Conservation (phyloP, 129 eudicot genomes). For the Solidago caesia region DNA sequence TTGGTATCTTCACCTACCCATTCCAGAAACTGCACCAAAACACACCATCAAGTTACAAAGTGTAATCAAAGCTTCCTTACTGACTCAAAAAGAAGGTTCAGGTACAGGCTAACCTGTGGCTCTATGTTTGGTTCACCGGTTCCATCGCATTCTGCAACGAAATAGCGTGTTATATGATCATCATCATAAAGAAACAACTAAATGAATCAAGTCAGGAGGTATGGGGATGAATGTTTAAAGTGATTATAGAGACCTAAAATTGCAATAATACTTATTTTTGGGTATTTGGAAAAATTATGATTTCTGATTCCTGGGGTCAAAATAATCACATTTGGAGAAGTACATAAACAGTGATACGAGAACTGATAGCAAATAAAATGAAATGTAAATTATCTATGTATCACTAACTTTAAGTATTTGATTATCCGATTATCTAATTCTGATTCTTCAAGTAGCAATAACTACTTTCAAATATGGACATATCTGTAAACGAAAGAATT, state of each 20-base stretch:
- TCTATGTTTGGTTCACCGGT: constrained; percentile 93
- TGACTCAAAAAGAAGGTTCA: background rate
- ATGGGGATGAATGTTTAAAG: background rate
- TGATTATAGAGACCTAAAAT: background rate
- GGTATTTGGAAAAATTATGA: background rate
- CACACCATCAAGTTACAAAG: background rate
- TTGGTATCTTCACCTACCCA: constrained; percentile 86
- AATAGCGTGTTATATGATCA: constrained; percentile 22
- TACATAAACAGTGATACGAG: background rate
- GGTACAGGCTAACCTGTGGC: constrained; percentile 61
- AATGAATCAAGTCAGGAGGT: constrained; percentile 4
- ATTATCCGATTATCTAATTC: background rate
- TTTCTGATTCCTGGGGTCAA: background rate
- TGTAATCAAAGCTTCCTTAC: background rate
- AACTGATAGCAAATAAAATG: background rate
- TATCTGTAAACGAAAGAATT: background rate
- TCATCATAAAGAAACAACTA: background rate
- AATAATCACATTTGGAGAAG: background rate
- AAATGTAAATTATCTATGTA: background rate
- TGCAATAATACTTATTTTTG: background rate
- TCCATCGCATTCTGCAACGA: constrained; percentile 89
- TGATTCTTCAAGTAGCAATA: background rate
- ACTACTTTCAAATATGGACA: constrained; percentile 13
- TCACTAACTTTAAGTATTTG: background rate
- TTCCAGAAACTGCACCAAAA: constrained; percentile 80